Conservation (phyloP, 129 eudicot genomes). For the Tagetes patula region DNA sequence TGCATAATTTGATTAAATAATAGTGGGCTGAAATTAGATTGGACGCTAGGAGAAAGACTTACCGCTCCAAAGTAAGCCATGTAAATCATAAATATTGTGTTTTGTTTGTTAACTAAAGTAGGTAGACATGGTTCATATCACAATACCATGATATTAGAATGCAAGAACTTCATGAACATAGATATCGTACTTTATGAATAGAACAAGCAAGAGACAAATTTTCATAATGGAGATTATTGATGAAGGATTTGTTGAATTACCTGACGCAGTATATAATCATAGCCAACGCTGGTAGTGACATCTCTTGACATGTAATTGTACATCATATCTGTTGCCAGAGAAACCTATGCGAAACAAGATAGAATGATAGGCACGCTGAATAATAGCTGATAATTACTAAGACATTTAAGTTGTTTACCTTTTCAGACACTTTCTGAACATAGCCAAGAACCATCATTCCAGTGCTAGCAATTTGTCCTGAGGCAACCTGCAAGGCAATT, state of each 20-base stretch:
- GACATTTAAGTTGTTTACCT: constrained; percentile 36
- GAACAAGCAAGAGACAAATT: neutral
- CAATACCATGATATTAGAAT: neutral
- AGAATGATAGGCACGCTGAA: neutral
- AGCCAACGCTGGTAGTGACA: constrained; percentile 84
- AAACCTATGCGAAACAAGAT: constrained; percentile 50
- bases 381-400: neutral
- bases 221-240: neutral
- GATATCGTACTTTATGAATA: neutral
- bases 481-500: constrained; percentile 62
- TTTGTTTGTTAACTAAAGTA: neutral
- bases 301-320: constrained; percentile 86
- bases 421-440: constrained; percentile 92
- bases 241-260: constrained; percentile 36
- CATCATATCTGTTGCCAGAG: constrained; percentile 87
- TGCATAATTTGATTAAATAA: neutral
- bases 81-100: too few relatives aligned
- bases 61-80: neutral
- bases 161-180: neutral
- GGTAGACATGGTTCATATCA: neutral
- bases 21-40: neutral
- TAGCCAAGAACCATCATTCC: constrained; percentile 85
- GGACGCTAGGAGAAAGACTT: neutral
- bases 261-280: constrained; percentile 88
- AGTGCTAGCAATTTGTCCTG: constrained; percentile 91